Percentiles rank a stretch among this genome's conserved stretches.
These are phyloP conservation scores for Setaria italica DNA, from an alignment of 202 grass and related monocot genomes.

Conservation along the genomic window DNA sequence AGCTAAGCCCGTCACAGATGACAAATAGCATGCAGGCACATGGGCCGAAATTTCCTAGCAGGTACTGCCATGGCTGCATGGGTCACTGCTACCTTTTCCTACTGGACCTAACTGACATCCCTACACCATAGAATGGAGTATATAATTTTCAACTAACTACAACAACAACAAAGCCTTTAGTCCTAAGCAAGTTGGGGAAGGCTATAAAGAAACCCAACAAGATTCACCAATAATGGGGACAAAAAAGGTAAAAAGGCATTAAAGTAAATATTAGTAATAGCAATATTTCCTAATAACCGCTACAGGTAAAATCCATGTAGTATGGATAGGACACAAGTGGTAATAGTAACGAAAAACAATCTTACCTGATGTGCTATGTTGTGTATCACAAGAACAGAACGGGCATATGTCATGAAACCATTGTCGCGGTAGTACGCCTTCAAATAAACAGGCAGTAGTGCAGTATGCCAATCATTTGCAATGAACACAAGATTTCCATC, in stretches of 20 bases:
- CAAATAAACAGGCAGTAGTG: constrained; percentile 92
- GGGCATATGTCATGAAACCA: constrained; percentile 83
- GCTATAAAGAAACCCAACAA: neutral
- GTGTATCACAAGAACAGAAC: constrained; percentile 90
- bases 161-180: neutral
- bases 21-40: neutral
- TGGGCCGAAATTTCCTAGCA: constrained; percentile 3
- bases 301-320: constrained; percentile 18
- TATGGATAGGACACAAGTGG: constrained; percentile 17
- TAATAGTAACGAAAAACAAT: constrained; percentile 27
- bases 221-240: neutral
- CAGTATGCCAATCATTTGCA: constrained; percentile 96
- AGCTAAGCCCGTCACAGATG: neutral
- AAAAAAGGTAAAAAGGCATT: neutral
- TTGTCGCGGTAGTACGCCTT: constrained; percentile 90
- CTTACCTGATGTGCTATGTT: constrained; percentile 95
- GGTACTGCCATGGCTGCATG: neutral
- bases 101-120: neutral
- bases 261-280: neutral
- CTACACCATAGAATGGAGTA: neutral
- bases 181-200: neutral
- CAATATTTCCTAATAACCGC: constrained; percentile 21
- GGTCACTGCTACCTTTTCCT: neutral
- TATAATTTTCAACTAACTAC: constrained; percentile 29
- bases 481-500: constrained; percentile 95